Conservation (phyloP, 2,329 filamentous ascomycete genomes). For the Sordariomycetes sp. region DNA sequence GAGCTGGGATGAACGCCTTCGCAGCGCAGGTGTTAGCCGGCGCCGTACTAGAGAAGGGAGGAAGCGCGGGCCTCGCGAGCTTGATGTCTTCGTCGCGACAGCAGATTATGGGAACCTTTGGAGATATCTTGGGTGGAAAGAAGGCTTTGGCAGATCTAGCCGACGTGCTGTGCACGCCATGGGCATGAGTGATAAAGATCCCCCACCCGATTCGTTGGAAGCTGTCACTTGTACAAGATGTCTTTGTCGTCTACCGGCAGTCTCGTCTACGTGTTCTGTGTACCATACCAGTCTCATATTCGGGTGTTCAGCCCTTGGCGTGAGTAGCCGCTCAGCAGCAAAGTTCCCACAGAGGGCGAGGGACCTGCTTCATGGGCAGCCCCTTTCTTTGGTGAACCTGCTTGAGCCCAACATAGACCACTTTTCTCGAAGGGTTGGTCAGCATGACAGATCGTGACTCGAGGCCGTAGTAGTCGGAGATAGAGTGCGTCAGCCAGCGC, state of each 20-base stretch:
- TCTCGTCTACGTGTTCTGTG: too few relatives aligned
- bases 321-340: conserved; percentile 26
- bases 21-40: conserved; percentile 23
- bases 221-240: too few relatives aligned
- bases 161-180: conserved; percentile 3
- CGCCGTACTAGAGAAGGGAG: conserved; percentile 14
- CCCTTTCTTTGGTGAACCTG: conserved; percentile 23
- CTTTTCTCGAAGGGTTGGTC: conserved; percentile 59
- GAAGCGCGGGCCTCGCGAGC: conserved; percentile 15
- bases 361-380: conserved; percentile 30
- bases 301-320: too few relatives aligned
- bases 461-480: conserved; percentile 86
- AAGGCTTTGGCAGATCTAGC: conserved; percentile 11
- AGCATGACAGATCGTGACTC: conserved; percentile 72
- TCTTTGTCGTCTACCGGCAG: not conserved
- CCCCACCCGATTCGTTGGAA: not conserved
- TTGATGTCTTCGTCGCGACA: conserved; percentile 19
- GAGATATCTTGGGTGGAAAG: conserved; percentile 15
- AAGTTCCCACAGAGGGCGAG: conserved; percentile 55
- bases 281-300: too few relatives aligned
- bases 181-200: conserved; percentile 1
- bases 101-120: conserved; percentile 15
- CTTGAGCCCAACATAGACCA: conserved; percentile 75
- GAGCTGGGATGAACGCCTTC: conserved; percentile 24
- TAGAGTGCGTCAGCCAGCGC: conserved; percentile 87